Conservation (phyloP, 1,139 yeast genomes). For the Wickerhamiella pararugosa region DNA sequence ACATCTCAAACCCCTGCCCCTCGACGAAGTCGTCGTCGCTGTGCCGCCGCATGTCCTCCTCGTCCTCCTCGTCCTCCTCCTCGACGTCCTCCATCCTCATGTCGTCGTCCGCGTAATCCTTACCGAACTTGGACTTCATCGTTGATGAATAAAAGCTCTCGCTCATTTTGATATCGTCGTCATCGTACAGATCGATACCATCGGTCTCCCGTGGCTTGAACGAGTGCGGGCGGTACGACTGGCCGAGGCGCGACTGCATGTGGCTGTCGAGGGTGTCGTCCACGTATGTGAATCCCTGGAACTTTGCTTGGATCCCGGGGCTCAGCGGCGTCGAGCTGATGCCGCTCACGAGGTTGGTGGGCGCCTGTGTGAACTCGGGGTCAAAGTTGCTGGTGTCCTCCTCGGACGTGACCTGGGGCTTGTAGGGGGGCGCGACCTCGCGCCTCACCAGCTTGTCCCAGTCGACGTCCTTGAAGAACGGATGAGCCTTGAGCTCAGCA, state of each 20-base stretch:
- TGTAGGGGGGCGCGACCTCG: slow-evolving; percentile 93
- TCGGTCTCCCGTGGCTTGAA: slow-evolving; percentile 19
- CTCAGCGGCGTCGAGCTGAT: slow-evolving; percentile 71
- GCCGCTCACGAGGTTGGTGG: slow-evolving; percentile 42
- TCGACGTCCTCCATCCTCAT: slow-evolving; percentile 37
- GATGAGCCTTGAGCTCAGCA: slow-evolving; percentile 71
- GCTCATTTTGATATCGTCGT: slow-evolving; percentile 24
- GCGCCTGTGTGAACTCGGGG: slow-evolving; percentile 89
- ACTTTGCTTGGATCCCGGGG: slow-evolving; percentile 90
- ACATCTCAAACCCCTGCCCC: slow-evolving; percentile 70
- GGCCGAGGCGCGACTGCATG: slow-evolving; percentile 26
- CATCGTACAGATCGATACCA: slow-evolving; percentile 26
- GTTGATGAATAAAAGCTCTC: slow-evolving; percentile 20
- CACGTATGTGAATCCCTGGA: slow-evolving; percentile 90
- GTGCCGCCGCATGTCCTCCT: slow-evolving; percentile 32
- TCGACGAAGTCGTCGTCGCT: slow-evolving; percentile 69
- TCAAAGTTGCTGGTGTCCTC: slow-evolving; percentile 93
- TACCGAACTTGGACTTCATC: slow-evolving; percentile 16
- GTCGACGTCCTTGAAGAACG: slow-evolving; percentile 79
- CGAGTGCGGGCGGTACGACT: slow-evolving; percentile 16
- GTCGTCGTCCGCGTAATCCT: slow-evolving; percentile 13
- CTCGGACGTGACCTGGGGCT: slow-evolving; percentile 81
- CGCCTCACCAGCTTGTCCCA: slow-evolving; percentile 69
- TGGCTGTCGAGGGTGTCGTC: slow-evolving; percentile 88
- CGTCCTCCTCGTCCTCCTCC: slow-evolving; percentile 51